Percentiles rank a stretch among this genome's conserved stretches.
phyloP scores from a whole-genome alignment of 2,329 filamentous ascomycete genomes.

The Diplodia seriata region DNA sequence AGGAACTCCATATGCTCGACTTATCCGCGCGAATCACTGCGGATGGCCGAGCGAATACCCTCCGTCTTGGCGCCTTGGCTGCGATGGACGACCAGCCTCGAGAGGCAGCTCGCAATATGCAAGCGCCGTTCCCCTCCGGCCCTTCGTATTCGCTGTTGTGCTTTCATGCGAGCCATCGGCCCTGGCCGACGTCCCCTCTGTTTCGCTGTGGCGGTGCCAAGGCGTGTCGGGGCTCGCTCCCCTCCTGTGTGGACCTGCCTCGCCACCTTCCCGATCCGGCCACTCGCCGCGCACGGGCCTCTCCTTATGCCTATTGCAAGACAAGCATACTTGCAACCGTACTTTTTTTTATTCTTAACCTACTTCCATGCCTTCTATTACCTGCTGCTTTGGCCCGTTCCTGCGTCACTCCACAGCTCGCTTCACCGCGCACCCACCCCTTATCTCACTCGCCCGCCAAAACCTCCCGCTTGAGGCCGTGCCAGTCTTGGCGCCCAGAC shows the following conservation, averaged over 20 bases:
- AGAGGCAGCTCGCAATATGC: slow-evolving; percentile 10
- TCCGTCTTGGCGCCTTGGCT: slow-evolving; percentile 22
- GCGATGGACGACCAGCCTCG: slow-evolving; percentile 8
- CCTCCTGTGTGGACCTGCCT: neutral
- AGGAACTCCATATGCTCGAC: neutral
- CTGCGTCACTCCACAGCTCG: slow-evolving; percentile 25
- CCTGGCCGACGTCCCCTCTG: neutral
- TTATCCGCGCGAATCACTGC: slow-evolving; percentile 26
- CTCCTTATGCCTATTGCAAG: neutral
- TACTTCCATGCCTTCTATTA: neutral
- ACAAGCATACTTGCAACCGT: neutral
- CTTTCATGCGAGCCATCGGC: slow-evolving; percentile 8
- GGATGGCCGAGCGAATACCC: neutral
- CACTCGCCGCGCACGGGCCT: slow-evolving; percentile 7
- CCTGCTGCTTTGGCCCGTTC: slow-evolving; percentile 18
- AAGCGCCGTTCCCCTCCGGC: neutral
- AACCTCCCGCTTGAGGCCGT: neutral
- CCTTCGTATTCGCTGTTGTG: neutral
- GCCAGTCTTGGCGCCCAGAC: slow-evolving; percentile 11
- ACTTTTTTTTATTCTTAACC: neutral
- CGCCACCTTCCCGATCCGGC: neutral
- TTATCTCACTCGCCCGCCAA: slow-evolving; percentile 1
- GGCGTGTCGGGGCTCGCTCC: neutral
- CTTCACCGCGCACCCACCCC: neutral
- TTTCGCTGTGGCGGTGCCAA: neutral